Conservation (phyloP, 2,329 filamentous ascomycete genomes). For the Alternaria viburni region DNA sequence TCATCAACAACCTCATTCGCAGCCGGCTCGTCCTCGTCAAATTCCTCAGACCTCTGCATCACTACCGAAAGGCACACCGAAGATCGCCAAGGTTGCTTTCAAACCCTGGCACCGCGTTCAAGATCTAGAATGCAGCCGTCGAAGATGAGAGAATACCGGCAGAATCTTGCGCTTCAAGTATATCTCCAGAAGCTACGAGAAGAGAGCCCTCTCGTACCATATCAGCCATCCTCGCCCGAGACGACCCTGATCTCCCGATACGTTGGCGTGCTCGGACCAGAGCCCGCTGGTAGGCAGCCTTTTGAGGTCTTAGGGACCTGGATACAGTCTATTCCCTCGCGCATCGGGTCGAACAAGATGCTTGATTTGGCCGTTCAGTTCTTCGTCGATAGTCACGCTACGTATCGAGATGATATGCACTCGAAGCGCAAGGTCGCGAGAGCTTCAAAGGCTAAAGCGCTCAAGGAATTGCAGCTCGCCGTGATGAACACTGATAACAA, state of each 20-base stretch:
- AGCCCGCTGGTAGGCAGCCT: slow-evolving; percentile 19
- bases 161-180: slow-evolving; percentile 20
- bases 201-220: slow-evolving; percentile 2
- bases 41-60: slow-evolving; percentile 19
- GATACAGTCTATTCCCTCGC: slow-evolving; percentile 37
- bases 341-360: slow-evolving; percentile 31
- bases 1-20: background rate
- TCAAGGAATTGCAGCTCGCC: slow-evolving; percentile 31
- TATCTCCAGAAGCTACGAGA: slow-evolving; percentile 22
- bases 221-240: slow-evolving; percentile 25
- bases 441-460: slow-evolving; percentile 32
- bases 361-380: slow-evolving; percentile 40
- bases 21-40: slow-evolving; percentile 2
- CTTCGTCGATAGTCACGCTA: slow-evolving; percentile 28
- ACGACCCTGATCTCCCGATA: slow-evolving; percentile 30
- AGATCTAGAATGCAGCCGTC: slow-evolving; percentile 14
- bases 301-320: slow-evolving; percentile 36
- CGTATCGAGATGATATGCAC: slow-evolving; percentile 26
- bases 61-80: slow-evolving; percentile 27
- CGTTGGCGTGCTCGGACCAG: slow-evolving; percentile 28
- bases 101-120: slow-evolving; percentile 27
- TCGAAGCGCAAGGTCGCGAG: slow-evolving; percentile 26
- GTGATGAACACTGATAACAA: slow-evolving; percentile 14
- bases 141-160: slow-evolving; percentile 18
- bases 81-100: slow-evolving; percentile 33